Percentiles rank a stretch among this genome's conserved stretches.
Conservation (phyloP, 805 yeast genomes). For the Scheffersomyces spartinae region DNA sequence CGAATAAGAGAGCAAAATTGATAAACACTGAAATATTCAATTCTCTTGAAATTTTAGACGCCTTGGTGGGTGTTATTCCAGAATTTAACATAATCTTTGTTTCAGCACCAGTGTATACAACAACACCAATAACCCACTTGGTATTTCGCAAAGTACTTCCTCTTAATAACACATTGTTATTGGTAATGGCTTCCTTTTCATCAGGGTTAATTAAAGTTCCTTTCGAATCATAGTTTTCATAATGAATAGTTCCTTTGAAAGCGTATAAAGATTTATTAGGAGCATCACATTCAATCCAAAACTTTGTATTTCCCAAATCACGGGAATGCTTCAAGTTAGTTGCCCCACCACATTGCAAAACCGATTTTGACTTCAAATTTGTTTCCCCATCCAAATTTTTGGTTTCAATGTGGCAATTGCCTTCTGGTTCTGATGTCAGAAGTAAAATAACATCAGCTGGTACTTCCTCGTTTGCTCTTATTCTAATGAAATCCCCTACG, state of each 20-base stretch:
- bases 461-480: constrained; percentile 59
- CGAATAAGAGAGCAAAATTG: constrained; percentile 50
- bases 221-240: constrained; percentile 25
- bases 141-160: constrained; percentile 69
- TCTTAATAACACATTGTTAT: constrained; percentile 55
- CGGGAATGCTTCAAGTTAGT: constrained; percentile 36
- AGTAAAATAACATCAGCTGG: constrained; percentile 68
- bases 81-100: constrained; percentile 70
- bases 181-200: constrained; percentile 45
- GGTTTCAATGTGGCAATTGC: constrained; percentile 59
- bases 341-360: constrained; percentile 42
- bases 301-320: constrained; percentile 47
- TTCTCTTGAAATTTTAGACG: constrained; percentile 52
- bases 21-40: constrained; percentile 54
- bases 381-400: constrained; percentile 70
- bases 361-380: constrained; percentile 48
- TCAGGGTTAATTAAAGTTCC: constrained; percentile 20
- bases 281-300: constrained; percentile 59
- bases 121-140: constrained; percentile 64
- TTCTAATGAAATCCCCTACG: constrained; percentile 64
- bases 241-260: constrained; percentile 57
- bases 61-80: constrained; percentile 68
- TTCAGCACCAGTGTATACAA: constrained; percentile 66
- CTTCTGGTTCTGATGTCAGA: constrained; percentile 60
- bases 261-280: constrained; percentile 57